Evolutionary conservation across 495 filamentous ascomycete genomes (phyloP).

Genomic region (Penicillium taxi): DNA sequence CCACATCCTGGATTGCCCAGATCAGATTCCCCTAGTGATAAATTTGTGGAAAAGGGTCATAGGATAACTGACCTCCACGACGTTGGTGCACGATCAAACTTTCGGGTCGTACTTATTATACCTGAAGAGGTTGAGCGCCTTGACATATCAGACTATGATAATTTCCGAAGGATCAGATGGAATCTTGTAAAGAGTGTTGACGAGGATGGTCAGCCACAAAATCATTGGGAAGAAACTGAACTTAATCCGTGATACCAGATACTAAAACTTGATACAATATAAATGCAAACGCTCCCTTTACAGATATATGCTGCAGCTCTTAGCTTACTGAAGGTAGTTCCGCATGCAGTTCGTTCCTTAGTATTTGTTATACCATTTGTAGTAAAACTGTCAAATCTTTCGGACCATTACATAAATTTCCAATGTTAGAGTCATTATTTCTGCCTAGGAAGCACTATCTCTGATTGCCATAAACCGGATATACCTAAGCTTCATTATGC

Average conservation of each 20-base stretch:
- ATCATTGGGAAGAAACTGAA: conserved; percentile 69
- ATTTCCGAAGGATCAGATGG: conserved; percentile 59
- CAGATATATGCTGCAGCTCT: too few species aligned
- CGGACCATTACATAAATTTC: too few species aligned
- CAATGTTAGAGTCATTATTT: too few species aligned
- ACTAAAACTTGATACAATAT: too few species aligned
- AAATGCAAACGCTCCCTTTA: too few species aligned
- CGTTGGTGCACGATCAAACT: conserved; percentile 62
- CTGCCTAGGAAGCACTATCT: too few species aligned
- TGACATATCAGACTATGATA: conserved; percentile 61
- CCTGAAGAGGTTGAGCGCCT: conserved; percentile 73
- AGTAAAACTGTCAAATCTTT: too few species aligned
- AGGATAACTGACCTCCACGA: conserved; percentile 63
- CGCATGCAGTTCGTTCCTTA: too few species aligned
- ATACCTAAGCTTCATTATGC: too few species aligned
- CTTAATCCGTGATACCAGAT: conserved; percentile 68
- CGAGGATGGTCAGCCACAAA: conserved; percentile 28
- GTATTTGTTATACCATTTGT: too few species aligned
- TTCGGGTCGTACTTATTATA: conserved; percentile 74
- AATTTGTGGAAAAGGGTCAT: conserved; percentile 53
- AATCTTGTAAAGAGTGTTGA: conserved; percentile 32
- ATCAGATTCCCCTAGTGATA: conserved; percentile 35
- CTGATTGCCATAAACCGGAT: too few species aligned
- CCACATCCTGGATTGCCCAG: conserved; percentile 65
- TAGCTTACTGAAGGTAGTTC: too few species aligned